phyloP scores from a whole-genome alignment of 78 protist genomes.

The Dictyostelium firmibasis region DNA sequence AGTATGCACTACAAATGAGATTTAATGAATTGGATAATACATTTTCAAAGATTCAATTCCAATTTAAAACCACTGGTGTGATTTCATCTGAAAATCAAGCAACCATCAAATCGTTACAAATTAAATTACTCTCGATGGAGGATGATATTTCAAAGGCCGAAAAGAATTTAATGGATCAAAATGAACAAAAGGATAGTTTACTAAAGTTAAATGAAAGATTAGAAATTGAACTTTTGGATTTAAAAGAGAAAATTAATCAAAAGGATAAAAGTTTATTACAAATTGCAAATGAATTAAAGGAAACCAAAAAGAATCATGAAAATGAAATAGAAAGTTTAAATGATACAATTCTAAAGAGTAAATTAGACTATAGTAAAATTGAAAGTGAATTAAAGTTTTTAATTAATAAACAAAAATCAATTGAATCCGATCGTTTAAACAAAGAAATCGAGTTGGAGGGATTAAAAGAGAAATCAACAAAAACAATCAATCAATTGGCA shows the following conservation, averaged over 20 bases:
- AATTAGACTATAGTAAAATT: neutral
- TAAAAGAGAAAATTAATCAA: neutral
- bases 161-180: neutral
- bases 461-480: neutral
- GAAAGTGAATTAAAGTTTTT: neutral
- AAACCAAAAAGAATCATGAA: neutral
- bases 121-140: neutral
- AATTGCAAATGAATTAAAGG: neutral
- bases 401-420: neutral
- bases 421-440: neutral
- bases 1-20: neutral
- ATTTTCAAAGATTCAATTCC: slow-evolving; percentile 3
- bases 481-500: neutral
- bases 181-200: neutral
- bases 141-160: neutral
- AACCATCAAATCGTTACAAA: neutral
- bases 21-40: slow-evolving; percentile 10
- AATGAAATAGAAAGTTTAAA: neutral
- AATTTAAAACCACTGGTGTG: neutral
- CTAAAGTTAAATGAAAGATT: neutral
- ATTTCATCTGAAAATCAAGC: neutral
- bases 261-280: neutral
- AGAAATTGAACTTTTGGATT: neutral
- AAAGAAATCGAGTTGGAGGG: neutral
- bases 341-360: neutral